Conservation (phyloP, 495 filamentous ascomycete species). For the Xylaria venustula region DNA sequence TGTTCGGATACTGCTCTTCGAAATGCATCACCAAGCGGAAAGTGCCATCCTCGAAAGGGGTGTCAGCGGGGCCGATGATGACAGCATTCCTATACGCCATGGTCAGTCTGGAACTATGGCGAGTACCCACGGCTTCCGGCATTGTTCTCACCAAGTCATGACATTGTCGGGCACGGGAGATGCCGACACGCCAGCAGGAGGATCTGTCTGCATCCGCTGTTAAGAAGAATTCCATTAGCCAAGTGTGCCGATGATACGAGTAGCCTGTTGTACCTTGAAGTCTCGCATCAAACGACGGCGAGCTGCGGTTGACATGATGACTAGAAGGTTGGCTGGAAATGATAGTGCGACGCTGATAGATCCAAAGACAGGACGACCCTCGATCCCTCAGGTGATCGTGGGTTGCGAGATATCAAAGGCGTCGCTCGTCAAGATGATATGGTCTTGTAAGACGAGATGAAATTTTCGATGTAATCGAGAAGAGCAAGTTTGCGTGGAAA, state of each 20-base stretch:
- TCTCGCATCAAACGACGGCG: slow-evolving; percentile 95
- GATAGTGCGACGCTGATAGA: not conserved
- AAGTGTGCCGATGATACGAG: not conserved
- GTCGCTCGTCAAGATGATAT: not conserved
- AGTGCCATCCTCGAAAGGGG: slow-evolving; percentile 97
- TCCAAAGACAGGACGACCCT: not conserved
- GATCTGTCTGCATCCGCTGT: slow-evolving; percentile 98
- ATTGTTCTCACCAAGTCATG: slow-evolving; percentile 83
- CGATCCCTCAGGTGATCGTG: not conserved
- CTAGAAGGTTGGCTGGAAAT: not conserved
- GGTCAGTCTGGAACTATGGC: slow-evolving; percentile 13
- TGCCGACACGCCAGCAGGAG: slow-evolving; percentile 93
- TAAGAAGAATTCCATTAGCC: slow-evolving; percentile 11
- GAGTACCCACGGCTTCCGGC: not conserved
- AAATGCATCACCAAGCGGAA: slow-evolving; percentile 99
- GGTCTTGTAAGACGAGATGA: not conserved
- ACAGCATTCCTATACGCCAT: slow-evolving; percentile 81
- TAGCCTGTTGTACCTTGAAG: slow-evolving; percentile 74
- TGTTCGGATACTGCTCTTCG: slow-evolving; percentile 97
- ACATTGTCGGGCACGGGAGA: slow-evolving; percentile 98
- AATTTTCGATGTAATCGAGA: not conserved
- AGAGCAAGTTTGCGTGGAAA: not conserved
- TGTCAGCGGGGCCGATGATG: slow-evolving; percentile 96
- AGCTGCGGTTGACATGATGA: slow-evolving; percentile 85
- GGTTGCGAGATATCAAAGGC: not conserved